Evolutionary conservation across 768 basidiomycete genomes (phyloP).

Genomic region (Favolaschia claudopus): DNA sequence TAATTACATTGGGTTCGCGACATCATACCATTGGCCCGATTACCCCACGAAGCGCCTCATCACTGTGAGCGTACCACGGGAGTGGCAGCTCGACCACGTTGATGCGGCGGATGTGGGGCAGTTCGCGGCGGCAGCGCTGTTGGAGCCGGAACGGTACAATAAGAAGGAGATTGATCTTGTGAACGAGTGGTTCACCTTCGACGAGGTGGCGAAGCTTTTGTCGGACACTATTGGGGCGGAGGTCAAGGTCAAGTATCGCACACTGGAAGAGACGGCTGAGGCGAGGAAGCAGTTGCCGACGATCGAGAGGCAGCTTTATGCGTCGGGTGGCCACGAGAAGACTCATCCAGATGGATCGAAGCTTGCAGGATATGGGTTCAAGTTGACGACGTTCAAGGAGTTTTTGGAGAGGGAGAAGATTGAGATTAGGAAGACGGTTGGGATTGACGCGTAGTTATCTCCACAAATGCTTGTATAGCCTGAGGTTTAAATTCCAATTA

Average conservation of each 20-base stretch:
- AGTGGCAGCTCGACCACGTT: slow-evolving; percentile 3
- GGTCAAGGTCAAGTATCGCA: slow-evolving; percentile 20
- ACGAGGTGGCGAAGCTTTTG: slow-evolving; percentile 19
- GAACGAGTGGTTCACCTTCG: slow-evolving; percentile 12
- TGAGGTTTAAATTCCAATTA: no score
- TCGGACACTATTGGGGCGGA: slow-evolving; percentile 5
- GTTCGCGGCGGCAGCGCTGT: slow-evolving; percentile 13
- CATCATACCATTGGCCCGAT: slow-evolving; percentile 15
- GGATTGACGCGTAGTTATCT: background rate
- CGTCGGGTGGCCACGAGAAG: background rate
- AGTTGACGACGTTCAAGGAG: slow-evolving; percentile 16
- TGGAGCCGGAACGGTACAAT: slow-evolving; percentile 9
- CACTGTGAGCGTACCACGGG: slow-evolving; percentile 15
- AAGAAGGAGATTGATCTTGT: slow-evolving; percentile 12
- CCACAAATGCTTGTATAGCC: no score
- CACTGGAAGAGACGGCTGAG: slow-evolving; percentile 11
- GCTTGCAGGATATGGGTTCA: slow-evolving; percentile 12
- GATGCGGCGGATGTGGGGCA: slow-evolving; percentile 21
- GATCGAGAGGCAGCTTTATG: slow-evolving; percentile 11
- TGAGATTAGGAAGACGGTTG: slow-evolving; percentile 12
- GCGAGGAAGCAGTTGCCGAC: slow-evolving; percentile 2
- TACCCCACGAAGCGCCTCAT: slow-evolving; percentile 11
- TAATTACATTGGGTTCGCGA: slow-evolving; percentile 12
- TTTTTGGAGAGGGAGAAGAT: slow-evolving; percentile 22
- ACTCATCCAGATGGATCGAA: background rate